Percentiles rank a stretch among this genome's conserved stretches.
Evolutionary conservation across 202 grass and related monocot species (phyloP).

Genomic region (Digitaria exilis): DNA sequence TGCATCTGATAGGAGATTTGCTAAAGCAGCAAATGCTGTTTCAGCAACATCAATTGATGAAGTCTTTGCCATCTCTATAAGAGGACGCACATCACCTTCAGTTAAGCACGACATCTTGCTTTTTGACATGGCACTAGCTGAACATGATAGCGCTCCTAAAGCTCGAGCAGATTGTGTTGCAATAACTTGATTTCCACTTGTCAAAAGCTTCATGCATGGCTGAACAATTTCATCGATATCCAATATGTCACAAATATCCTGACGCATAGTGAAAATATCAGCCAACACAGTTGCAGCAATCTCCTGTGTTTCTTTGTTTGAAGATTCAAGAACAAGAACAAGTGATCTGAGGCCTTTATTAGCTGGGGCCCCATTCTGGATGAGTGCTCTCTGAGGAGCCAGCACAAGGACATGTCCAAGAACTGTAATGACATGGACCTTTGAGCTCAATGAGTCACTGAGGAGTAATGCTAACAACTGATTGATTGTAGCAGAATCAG

Average conservation of each 20-base stretch:
- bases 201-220: constrained; percentile 95
- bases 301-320: constrained; percentile 86
- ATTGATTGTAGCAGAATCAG: constrained; percentile 87
- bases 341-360: constrained; percentile 92
- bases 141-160: constrained; percentile 84
- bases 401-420: constrained; percentile 90
- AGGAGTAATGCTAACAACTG: constrained; percentile 81
- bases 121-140: constrained; percentile 65
- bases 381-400: constrained; percentile 73
- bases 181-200: constrained; percentile 79
- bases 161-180: constrained; percentile 91
- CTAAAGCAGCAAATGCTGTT: constrained; percentile 82
- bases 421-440: constrained; percentile 81
- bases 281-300: constrained; percentile 83
- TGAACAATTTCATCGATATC: constrained; percentile 88
- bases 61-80: constrained; percentile 92
- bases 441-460: constrained; percentile 73
- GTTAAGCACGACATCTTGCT: constrained; percentile 75
- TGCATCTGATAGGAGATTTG: constrained; percentile 82
- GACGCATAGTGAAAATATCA: constrained; percentile 87
- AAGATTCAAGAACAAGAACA: constrained; percentile 75
- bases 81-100: constrained; percentile 79
- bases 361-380: constrained; percentile 72
- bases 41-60: constrained; percentile 82
- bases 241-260: constrained; percentile 87